A percentile compares a stretch with the other conserved stretches of the same genome.
phyloP scores from a whole-genome alignment of 2,329 filamentous ascomycete genomes.

The Clonostachys byssicola region DNA sequence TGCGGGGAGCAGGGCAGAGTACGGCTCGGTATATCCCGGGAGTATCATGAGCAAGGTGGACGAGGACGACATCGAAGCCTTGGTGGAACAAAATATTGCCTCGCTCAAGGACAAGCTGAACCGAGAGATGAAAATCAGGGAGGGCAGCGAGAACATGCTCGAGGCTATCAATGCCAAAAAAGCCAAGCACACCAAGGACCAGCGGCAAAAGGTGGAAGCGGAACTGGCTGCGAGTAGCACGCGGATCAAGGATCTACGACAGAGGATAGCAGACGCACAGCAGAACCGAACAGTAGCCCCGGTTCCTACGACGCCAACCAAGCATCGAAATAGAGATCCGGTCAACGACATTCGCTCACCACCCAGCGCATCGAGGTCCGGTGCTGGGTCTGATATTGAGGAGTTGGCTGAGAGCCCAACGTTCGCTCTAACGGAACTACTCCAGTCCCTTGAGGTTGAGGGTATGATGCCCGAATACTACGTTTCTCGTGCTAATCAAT shows the following conservation, averaged over 20 bases:
- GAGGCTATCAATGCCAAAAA: slow-evolving; percentile 94
- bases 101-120: slow-evolving; percentile 80
- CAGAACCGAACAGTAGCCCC: slow-evolving; percentile 37
- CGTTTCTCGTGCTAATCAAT: slow-evolving; percentile 82
- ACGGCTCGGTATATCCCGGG: slow-evolving; percentile 26
- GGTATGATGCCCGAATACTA: slow-evolving; percentile 93
- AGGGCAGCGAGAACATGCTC: slow-evolving; percentile 94
- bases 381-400: slow-evolving; percentile 59
- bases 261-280: slow-evolving; percentile 57
- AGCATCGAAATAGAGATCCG: slow-evolving; percentile 42
- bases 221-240: slow-evolving; percentile 87
- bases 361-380: slow-evolving; percentile 49
- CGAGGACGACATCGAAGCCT: slow-evolving; percentile 52
- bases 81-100: slow-evolving; percentile 69
- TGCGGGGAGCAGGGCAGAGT: slow-evolving; percentile 28
- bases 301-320: slow-evolving; percentile 45
- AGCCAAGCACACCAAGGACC: slow-evolving; percentile 89
- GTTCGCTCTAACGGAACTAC: slow-evolving; percentile 81
- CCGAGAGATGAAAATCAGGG: slow-evolving; percentile 96
- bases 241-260: slow-evolving; percentile 57
- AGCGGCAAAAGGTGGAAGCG: slow-evolving; percentile 73
- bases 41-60: slow-evolving; percentile 53
- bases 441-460: slow-evolving; percentile 84
- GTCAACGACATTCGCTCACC: slow-evolving; percentile 51
- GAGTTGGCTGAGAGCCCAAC: slow-evolving; percentile 81